phyloP scores from a whole-genome alignment of 768 basidiomycete species.

The Tulasnella sp. region DNA sequence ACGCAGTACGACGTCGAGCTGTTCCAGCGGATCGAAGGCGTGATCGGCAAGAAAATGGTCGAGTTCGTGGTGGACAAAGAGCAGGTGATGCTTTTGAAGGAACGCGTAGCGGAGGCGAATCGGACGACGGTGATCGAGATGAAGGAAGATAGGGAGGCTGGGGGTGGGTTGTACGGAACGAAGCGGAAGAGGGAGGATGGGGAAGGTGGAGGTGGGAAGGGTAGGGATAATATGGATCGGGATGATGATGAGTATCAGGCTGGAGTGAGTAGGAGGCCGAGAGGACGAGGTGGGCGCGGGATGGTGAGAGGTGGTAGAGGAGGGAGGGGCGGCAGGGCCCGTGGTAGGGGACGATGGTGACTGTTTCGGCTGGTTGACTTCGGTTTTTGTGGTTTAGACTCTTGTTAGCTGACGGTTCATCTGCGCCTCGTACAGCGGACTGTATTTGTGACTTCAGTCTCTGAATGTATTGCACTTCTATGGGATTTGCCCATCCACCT shows the following conservation, averaged over 20 bases:
- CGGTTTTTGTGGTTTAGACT: no score
- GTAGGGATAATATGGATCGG: slow-evolving; percentile 76
- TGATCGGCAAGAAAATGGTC: slow-evolving; percentile 90
- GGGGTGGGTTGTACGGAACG: slow-evolving; percentile 49
- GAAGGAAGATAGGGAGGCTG: slow-evolving; percentile 68
- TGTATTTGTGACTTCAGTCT: no score
- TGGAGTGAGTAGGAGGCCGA: slow-evolving; percentile 65
- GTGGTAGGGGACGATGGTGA: no score
- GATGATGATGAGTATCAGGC: slow-evolving; percentile 94
- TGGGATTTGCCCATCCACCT: no score
- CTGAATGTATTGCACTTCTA: no score
- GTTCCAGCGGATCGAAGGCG: slow-evolving; percentile 90
- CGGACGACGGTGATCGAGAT: slow-evolving; percentile 73
- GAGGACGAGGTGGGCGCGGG: no score
- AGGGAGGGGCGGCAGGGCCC: no score
- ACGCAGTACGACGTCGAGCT: slow-evolving; percentile 99
- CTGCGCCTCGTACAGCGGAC: no score
- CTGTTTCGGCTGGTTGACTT: no score
- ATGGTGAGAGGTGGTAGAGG: no score
- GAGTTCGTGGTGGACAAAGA: slow-evolving; percentile 85
- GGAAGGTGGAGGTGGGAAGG: slow-evolving; percentile 43
- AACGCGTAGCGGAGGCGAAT: slow-evolving; percentile 87
- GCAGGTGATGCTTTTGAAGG: slow-evolving; percentile 82
- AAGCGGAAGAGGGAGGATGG: slow-evolving; percentile 56
- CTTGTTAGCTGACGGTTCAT: no score